Evolutionary conservation across 768 basidiomycete species (phyloP).

Genomic region (Russula ochroleuca): DNA sequence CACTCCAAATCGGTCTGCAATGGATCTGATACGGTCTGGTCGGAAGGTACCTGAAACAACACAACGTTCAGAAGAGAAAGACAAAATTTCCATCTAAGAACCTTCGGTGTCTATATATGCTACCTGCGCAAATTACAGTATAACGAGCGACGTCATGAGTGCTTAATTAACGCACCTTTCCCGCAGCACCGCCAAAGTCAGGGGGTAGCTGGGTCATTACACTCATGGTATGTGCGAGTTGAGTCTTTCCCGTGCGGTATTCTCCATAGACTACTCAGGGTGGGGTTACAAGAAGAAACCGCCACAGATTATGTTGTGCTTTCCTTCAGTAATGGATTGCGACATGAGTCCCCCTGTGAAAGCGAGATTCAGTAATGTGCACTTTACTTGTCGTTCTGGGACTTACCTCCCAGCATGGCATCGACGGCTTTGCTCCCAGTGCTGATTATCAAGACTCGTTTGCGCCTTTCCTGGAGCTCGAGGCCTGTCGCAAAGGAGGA

Average conservation of each 20-base stretch:
- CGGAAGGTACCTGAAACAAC: conserved; percentile 76
- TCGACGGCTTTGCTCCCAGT: conserved; percentile 94
- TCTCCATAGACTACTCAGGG: conserved; percentile 77
- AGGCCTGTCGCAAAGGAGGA: conserved; percentile 89
- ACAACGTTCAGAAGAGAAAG: background rate
- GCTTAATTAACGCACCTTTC: conserved; percentile 51
- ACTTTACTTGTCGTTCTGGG: background rate
- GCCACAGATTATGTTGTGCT: conserved; percentile 7
- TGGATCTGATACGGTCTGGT: conserved; percentile 85
- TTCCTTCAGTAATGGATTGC: conserved; percentile 91
- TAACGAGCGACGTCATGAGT: conserved; percentile 2
- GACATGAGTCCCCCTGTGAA: conserved; percentile 78
- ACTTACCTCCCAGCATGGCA: conserved; percentile 75
- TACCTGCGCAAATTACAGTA: conserved; percentile 45
- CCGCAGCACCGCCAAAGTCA: conserved; percentile 86
- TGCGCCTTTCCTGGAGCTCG: conserved; percentile 83
- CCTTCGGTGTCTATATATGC: conserved; percentile 91
- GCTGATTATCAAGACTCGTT: conserved; percentile 75
- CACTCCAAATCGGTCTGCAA: conserved; percentile 94
- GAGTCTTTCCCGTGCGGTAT: conserved; percentile 94
- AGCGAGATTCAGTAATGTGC: background rate
- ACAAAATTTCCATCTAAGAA: conserved; percentile 20
- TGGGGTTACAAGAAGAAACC: conserved; percentile 6
- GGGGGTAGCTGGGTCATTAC: conserved; percentile 84
- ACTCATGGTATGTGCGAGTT: conserved; percentile 92